Evolutionary conservation across 495 filamentous ascomycete species (phyloP), one percentile per base, ranked within the genome.

Genomic region (Trichoderma asperelloides): DNA sequence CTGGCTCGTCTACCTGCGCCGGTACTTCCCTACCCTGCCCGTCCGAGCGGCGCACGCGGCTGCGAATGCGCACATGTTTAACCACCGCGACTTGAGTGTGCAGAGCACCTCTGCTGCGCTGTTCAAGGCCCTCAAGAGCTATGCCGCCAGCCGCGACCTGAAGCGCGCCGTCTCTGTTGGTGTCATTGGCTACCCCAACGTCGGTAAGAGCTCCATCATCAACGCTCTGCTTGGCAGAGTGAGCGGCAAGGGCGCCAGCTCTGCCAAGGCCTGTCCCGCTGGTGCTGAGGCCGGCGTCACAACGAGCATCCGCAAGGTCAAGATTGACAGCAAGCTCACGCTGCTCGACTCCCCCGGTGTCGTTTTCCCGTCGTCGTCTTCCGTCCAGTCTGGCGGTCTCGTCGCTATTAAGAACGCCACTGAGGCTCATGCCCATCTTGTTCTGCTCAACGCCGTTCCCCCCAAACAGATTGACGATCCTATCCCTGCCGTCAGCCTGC

Each of bases 151-250:
- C 67, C 89, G 89, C 77, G 87, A 93, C 70, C 81, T 97, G 69
- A 96, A 96, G 81, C 89, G 94, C 62, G 88, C 93, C 65, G 87
- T 95, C 74, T 91, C 89, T 57, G 93, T 98, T 66, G 94, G 94
- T 70, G 89, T 98, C 62, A 93, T 98, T 72, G 94, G 94, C 51
- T 97, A 97, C 79, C 94, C 94, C 68, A 98, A 98, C 77, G 94
- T 97, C 69, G 94, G 94, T 75, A 98, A 98, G 78, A 96, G 92
- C 18, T 96, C 92, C 62, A 91, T 98, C 69, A 96, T 98, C 84
- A 98, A 98, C 75, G 90, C 92, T 11, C 88, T 98, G 43, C 90
- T 90, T 5, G 88, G 91, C 40, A 88, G 92, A 60, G 79, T 97
- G 40, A 89, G 91, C 69, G 86, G 88, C 67, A 77, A 72, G 71